Base-by-base conservation (phyloP, 768 basidiomycete genomes). In the Lentinula sp. region DNA sequence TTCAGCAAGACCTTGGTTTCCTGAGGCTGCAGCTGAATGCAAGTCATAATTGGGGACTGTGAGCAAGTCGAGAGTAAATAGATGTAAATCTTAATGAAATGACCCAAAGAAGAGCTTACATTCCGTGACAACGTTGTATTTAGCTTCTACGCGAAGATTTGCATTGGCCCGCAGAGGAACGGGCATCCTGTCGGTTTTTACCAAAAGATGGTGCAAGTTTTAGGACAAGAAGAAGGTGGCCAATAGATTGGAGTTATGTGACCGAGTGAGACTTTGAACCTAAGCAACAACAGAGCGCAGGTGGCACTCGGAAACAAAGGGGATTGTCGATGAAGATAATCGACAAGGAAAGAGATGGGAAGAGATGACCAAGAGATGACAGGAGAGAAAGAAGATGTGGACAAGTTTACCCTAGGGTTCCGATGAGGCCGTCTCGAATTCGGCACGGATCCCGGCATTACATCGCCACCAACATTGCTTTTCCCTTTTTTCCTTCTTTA, bases 1-100 rank as follows among this genome's bases (percentile, higher is more conserved):
- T 70, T 89, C 88, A 61, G 93, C 95, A 63, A 96, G 87, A 4
- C 93, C 95, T 56, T 96, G 80, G 72, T 99, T 94, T 57, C 95
- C 95, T 31, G 87, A 84, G 4, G 84, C 86, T 13, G 89, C 88
- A 40, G 89, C 90, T 21, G 87, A 82, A 68, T 92, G 90, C 1
- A 92, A 74, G 45, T 88, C 89, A 42, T 90, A 85, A 66, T 84
- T 86, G 37, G 89, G 86, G 66, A 90, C 91, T 93, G 23, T 11
- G 43, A 28, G 16, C 53, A 35, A 54, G 53, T n/a, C 37, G 8
- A 5, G 42, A 11, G 46, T 31, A 59, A 15, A 49, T n/a, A 13
- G 13, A 42, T 9, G 40, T 13, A 15, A 37, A 32, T 21, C 18
- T 21, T 50, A 37, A 64, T 39, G 53, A 49, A 50, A n/a, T 5